Conservation (phyloP, 768 basidiomycete genomes). For the Kondoa subrosea region DNA sequence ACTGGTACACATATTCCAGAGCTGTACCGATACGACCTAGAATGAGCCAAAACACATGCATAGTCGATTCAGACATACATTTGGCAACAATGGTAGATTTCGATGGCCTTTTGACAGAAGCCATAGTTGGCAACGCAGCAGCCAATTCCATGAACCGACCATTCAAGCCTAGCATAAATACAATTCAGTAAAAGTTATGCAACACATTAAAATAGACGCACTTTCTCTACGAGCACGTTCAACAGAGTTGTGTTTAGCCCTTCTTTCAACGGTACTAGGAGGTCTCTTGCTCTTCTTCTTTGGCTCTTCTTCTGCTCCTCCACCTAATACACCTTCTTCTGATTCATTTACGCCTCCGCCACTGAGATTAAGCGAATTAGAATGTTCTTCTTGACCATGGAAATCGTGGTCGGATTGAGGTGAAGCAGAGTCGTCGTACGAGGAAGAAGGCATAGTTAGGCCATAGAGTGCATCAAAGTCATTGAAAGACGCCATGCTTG, state of each 20-base stretch:
- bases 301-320: neutral
- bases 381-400: neutral
- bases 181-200: too few species aligned
- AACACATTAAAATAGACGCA: too few species aligned
- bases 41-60: too few species aligned
- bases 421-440: neutral
- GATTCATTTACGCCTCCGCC: neutral
- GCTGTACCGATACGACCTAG: too few species aligned
- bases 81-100: slow-evolving; percentile 96
- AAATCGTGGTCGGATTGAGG: neutral
- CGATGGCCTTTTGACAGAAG: slow-evolving; percentile 77
- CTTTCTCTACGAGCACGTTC: slow-evolving; percentile 86
- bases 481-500: neutral
- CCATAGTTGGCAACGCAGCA: slow-evolving; percentile 23
- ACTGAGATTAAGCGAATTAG: too few species aligned
- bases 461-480: neutral
- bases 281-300: slow-evolving; percentile 9
- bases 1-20: slow-evolving; percentile 33
- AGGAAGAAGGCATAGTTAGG: neutral
- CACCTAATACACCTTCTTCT: neutral
- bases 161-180: too few species aligned
- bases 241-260: slow-evolving; percentile 92
- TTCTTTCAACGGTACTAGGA: slow-evolving; percentile 61
- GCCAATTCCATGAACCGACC: slow-evolving; percentile 58
- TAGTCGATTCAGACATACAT: slow-evolving; percentile 38